Percentiles rank a stretch among this genome's conserved stretches.
phyloP scores from a whole-genome alignment of 352 stramenopile genomes.

The Saprolegnia diclina region DNA sequence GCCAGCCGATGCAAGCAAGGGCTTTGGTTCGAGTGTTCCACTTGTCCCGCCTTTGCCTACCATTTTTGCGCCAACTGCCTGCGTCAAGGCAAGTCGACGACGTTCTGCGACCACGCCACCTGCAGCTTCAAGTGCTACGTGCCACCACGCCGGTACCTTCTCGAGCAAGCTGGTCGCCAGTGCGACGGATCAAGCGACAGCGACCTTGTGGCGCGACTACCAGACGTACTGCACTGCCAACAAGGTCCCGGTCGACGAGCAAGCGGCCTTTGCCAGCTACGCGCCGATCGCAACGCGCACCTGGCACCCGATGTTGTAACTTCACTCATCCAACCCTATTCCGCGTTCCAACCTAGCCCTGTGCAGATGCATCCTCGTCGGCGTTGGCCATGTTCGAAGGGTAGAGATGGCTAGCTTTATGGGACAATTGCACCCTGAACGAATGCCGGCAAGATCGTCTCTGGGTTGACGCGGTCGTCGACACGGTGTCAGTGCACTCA shows the following conservation, averaged over 20 bases:
- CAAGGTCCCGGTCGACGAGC: background rate
- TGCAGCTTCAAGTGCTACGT: background rate
- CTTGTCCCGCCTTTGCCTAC: background rate
- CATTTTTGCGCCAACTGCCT: constrained; percentile 1
- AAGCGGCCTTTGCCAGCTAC: background rate
- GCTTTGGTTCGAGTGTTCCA: background rate
- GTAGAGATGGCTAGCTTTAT: too few relatives aligned
- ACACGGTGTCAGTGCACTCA: too few relatives aligned
- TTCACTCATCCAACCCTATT: too few relatives aligned
- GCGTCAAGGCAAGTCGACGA: background rate
- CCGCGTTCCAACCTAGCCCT: too few relatives aligned
- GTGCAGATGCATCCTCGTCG: too few relatives aligned
- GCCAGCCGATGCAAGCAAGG: background rate
- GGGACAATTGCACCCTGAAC: too few relatives aligned
- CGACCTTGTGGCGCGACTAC: background rate
- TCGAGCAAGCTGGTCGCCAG: background rate
- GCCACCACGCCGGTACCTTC: background rate
- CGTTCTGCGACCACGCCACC: background rate
- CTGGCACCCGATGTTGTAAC: background rate
- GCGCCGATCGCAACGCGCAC: background rate
- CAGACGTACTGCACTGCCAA: background rate
- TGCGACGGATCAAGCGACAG: too few relatives aligned
- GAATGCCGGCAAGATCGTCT: too few relatives aligned
- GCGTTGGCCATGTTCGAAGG: too few relatives aligned
- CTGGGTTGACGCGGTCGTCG: too few relatives aligned